Conservation (phyloP, 2,329 filamentous ascomycete genomes). For the Orbilia brochopaga region DNA sequence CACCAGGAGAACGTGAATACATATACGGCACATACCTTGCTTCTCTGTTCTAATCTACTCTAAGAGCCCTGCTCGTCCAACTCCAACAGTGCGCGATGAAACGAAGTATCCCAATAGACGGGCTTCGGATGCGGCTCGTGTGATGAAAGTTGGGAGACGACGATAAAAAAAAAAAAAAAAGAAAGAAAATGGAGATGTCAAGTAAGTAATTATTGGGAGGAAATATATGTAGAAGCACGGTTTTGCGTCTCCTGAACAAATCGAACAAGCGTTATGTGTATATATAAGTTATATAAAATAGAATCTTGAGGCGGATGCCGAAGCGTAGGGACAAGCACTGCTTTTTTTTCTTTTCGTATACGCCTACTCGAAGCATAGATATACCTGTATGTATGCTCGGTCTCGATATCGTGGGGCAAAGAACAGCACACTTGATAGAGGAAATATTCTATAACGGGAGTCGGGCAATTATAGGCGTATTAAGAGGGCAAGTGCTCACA, state of each 20-base stretch:
- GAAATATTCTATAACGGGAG: background rate
- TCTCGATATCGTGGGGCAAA: background rate
- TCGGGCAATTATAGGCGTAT: slow-evolving; percentile 8
- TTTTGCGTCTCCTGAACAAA: no score
- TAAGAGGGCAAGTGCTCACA: slow-evolving; percentile 1
- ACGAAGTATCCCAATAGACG: background rate
- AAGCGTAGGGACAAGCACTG: no score
- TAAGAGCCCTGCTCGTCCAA: background rate
- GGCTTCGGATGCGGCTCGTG: background rate
- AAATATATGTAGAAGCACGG: no score
- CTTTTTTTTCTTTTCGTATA: no score
- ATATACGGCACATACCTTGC: slow-evolving; percentile 1
- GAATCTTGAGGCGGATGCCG: no score
- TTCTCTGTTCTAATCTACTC: background rate
- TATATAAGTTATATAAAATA: no score
- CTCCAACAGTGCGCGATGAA: background rate
- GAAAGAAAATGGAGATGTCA: no score
- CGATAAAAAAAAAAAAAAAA: no score
- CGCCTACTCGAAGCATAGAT: background rate
- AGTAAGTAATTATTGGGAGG: no score
- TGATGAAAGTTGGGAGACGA: background rate
- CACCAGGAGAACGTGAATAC: background rate
- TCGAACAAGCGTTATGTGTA: no score
- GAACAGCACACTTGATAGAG: background rate
- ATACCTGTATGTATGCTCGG: background rate